A percentile compares a stretch with the other conserved stretches of the same genome.
These are phyloP conservation scores for Xylariaceae sp. DNA, from an alignment of 2,329 filamentous ascomycete genomes.

Conservation along the genomic window DNA sequence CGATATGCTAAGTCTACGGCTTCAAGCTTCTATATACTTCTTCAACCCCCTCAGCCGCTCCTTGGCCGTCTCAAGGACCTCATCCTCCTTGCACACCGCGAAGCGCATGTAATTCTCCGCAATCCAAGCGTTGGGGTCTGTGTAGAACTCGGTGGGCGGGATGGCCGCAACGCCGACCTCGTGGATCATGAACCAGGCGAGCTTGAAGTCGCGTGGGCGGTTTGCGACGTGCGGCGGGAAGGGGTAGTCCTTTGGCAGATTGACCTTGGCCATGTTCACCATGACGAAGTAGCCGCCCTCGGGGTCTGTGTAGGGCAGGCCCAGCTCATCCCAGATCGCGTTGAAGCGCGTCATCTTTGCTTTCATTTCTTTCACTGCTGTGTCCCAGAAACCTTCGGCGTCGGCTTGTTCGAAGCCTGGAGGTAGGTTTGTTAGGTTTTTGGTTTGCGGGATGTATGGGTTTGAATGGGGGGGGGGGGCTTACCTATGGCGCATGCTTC, in stretches of 20 bases:
- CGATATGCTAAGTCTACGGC: neutral
- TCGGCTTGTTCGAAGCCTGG: constrained; percentile 85
- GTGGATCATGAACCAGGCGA: constrained; percentile 94
- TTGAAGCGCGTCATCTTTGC: constrained; percentile 85
- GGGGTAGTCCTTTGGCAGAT: constrained; percentile 75
- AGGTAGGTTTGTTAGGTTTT: too few species aligned
- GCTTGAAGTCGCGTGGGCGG: constrained; percentile 87
- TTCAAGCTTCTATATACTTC: constrained; percentile 57
- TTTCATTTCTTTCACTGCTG: constrained; percentile 82
- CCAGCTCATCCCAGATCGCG: constrained; percentile 70
- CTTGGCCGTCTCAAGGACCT: constrained; percentile 75
- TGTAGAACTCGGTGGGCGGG: constrained; percentile 96
- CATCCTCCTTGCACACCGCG: constrained; percentile 92
- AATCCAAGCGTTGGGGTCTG: constrained; percentile 73
- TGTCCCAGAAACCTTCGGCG: constrained; percentile 78
- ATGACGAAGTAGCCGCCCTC: constrained; percentile 98
- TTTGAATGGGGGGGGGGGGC: constrained; percentile 20
- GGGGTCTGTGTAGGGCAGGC: constrained; percentile 79
- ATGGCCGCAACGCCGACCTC: constrained; percentile 95
- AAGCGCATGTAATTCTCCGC: constrained; percentile 93
- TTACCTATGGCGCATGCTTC: constrained; percentile 81
- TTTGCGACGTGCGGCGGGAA: constrained; percentile 86
- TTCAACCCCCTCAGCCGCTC: constrained; percentile 67
- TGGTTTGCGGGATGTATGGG: too few species aligned
- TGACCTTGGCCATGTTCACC: constrained; percentile 85